Evolutionary conservation across 2,329 filamentous ascomycete species (phyloP), one percentile per base, ranked within the genome.

Genomic region (Tolypocladium sp.): DNA sequence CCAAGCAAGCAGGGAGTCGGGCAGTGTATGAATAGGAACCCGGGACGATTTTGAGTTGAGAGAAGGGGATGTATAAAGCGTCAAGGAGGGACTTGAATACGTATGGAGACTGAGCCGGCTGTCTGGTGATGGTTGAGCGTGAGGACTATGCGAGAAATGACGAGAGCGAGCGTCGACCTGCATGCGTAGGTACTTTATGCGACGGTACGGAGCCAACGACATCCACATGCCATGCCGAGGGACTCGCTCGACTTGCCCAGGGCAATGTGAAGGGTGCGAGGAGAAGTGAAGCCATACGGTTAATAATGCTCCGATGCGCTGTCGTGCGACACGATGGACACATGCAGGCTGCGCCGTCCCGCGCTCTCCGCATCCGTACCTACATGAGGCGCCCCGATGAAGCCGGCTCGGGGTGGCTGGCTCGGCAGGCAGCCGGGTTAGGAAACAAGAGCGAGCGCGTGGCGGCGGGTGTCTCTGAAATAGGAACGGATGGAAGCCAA

Each of bases 21-120:
- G 58, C 58, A 55, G 41, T 60, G 58, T 60, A 57, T 41, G 38
- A 53, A 42, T 46, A 58, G 44, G 41, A 44, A 13, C 17, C 33
- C 15, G 22, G 22, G 27, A n/a, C 22, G 33, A 38, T 51, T 25
- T 22, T 35, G 30, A 20, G 30, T 22, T 12, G 33, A 15, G 20
- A n/a, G 2, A 22, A n/a, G 27, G 30, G 10, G n/a, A 20, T 22
- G 49, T n/a, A 22, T n/a, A 12, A 52, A 52, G 49, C 49, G 17
- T 33, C 27, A n/a, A 8, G 9, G 17, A 30, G 9, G 17, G 17
- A 12, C 17, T 8, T 33, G 17, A 51, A 33, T 51, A 12, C 27
- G 46, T 51, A 52, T 51, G 15, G 27, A 33, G 27, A 33, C 27
- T n/a, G 17, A 7, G 27, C 15, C 27, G 17, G 0, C 3, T n/a